Percentiles rank a stretch among this genome's conserved stretches.
Conservation (phyloP, 441 rosid genomes). For the Populus tomentosa region DNA sequence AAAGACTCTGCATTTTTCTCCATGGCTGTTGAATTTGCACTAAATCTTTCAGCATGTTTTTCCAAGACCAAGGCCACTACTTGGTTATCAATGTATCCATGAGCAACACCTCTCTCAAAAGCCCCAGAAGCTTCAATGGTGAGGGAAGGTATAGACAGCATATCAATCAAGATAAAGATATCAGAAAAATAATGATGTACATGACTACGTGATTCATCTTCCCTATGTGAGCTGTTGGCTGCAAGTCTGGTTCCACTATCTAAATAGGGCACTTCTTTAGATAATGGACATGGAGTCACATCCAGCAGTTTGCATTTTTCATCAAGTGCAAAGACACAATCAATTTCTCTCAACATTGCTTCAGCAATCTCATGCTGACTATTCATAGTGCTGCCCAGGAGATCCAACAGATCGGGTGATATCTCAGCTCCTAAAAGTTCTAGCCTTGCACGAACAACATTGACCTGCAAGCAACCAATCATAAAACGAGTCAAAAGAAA, state of each 20-base stretch:
- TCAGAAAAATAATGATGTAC: constrained; percentile 56
- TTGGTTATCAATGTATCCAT: constrained; percentile 54
- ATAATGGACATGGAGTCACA: too few relatives aligned
- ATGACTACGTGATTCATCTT: constrained; percentile 39
- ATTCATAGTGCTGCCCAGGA: constrained; percentile 60
- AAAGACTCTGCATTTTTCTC: constrained; percentile 38
- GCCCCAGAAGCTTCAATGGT: constrained; percentile 68
- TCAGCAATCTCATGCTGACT: constrained; percentile 64
- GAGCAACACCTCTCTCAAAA: constrained; percentile 67
- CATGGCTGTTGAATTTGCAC: constrained; percentile 31
- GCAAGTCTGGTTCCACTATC: constrained; percentile 44
- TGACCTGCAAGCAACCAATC: constrained; percentile 36
- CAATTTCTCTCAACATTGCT: constrained; percentile 57
- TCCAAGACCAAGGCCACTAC: constrained; percentile 61
- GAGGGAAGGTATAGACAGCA: constrained; percentile 64
- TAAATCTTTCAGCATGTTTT: constrained; percentile 40
- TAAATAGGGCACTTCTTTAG: not conserved
- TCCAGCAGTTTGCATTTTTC: constrained; percentile 24
- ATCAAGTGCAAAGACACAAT: constrained; percentile 45
- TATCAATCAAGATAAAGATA: constrained; percentile 61
- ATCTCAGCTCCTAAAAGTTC: constrained; percentile 58
- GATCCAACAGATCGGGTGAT: constrained; percentile 61
- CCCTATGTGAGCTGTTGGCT: constrained; percentile 34
- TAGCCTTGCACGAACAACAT: constrained; percentile 61
- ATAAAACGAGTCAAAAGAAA: constrained; percentile 17